These are phyloP conservation scores for Emmonsia crescens DNA, from an alignment of 2,329 filamentous ascomycete genomes.

Conservation along the genomic window DNA sequence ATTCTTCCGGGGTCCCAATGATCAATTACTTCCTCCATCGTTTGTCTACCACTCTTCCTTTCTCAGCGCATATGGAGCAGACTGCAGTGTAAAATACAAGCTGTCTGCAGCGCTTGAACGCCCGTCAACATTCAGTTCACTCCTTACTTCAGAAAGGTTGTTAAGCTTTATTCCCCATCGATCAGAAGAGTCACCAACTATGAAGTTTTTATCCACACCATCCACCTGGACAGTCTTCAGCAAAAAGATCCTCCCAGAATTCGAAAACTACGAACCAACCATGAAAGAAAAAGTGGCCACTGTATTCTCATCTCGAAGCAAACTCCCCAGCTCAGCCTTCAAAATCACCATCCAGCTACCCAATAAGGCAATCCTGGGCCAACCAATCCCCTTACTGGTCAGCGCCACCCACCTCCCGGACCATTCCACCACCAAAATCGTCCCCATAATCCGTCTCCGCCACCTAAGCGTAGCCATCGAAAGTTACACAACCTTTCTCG, in stretches of 20 bases:
- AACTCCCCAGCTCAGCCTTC: conserved; percentile 4
- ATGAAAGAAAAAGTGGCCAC: conserved; percentile 1
- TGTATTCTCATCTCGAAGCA: background rate
- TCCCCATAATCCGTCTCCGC: background rate
- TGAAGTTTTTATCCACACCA: background rate
- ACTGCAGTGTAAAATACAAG: background rate
- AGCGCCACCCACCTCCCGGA: background rate
- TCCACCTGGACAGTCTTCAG: background rate
- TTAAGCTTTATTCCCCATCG: background rate
- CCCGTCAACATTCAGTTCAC: background rate
- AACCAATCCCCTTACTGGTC: background rate
- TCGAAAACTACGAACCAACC: conserved; percentile 2
- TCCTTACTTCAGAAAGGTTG: background rate
- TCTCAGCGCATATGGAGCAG: too few species aligned
- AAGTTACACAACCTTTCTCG: background rate
- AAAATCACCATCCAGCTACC: background rate
- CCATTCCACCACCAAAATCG: background rate
- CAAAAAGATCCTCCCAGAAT: conserved; percentile 1
- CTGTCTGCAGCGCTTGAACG: background rate
- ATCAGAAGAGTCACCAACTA: background rate
- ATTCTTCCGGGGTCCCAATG: background rate
- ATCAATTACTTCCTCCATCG: background rate
- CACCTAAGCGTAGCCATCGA: background rate
- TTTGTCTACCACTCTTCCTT: background rate
- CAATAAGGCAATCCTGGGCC: background rate